Evolutionary conservation across 106 monocot species (phyloP), one percentile per base, ranked within the genome.

Genomic region (Agapanthus africanus): DNA sequence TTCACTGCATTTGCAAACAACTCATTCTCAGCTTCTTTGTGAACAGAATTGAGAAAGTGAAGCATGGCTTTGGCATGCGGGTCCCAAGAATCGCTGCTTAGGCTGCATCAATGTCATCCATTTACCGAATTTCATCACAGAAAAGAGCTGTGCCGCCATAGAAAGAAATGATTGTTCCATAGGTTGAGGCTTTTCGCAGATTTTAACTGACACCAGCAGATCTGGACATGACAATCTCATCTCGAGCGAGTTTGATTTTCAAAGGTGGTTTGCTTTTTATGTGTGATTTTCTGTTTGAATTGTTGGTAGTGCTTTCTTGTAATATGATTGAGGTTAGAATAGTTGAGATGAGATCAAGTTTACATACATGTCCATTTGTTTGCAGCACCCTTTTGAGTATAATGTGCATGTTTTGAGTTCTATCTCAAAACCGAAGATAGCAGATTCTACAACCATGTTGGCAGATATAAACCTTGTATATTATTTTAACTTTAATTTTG

Each of bases 11-110:
- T 3, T 8, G 37, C 37, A 37, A 63, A 37, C 8, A n/a, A 37
- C 63, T 63, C 38, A 65, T 40, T 40, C 64, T 21, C 23, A 22
- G 11, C 11, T 25, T 40, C 16, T 39, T 9, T 52, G 42, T 65
- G 47, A 67, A 74, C 91, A 95, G 95, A 60, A 77, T 95, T 34
- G 95, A 95, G 81, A 91, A 83, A 71, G 65, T 86, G 41, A 86
- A 82, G 37, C 83, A 66, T 63, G 95, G 95, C 66, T 91, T 95
- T 49, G 95, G 95, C 46, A 88, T 95, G 91, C 65, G 81, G 65
- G 71, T 66, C 70, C 84, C 85, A n/a, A 77, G 78, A 66, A 70
- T 69, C 40, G 9, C 38, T 35, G 39, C 72, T 47, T n/a, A n/a
- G n/a, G n/a, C n/a, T n/a, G n/a, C n/a, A n/a, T n/a, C n/a, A n/a